Evolutionary conservation across 2,329 filamentous ascomycete species (phyloP).

Genomic region (Calonectria hongkongensis): DNA sequence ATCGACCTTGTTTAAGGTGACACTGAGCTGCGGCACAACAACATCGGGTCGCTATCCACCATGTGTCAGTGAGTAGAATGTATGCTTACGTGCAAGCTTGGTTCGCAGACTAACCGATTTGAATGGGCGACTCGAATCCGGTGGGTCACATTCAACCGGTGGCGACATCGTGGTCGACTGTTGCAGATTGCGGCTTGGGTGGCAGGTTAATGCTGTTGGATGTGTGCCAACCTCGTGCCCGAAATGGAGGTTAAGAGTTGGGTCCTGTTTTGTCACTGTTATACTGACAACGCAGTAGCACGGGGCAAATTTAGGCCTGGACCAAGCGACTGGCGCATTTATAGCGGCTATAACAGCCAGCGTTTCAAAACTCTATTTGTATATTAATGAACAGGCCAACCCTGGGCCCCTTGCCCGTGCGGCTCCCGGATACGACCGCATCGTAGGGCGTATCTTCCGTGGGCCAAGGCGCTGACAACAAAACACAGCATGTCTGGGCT

Average conservation of each 20-base stretch:
- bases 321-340: not conserved
- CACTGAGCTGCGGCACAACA: conserved; percentile 1
- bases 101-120: conserved; percentile 10
- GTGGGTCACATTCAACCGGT: not conserved
- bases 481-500: not conserved
- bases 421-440: not conserved
- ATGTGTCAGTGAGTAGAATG: not conserved
- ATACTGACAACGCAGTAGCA: not conserved
- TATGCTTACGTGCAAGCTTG: not conserved
- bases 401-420: not conserved
- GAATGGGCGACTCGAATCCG: conserved; percentile 5
- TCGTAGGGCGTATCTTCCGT: not conserved
- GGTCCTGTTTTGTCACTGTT: not conserved
- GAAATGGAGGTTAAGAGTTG: too few relatives aligned
- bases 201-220: not conserved
- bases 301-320: not conserved
- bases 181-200: not conserved
- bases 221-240: not conserved
- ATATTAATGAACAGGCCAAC: not conserved
- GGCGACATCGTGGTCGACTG: not conserved
- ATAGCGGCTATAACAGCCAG: not conserved
- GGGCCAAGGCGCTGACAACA: not conserved
- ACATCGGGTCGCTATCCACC: conserved; percentile 4
- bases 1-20: not conserved
- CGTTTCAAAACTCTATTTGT: not conserved